These are phyloP conservation scores for Talaromyces thailandensis DNA, from an alignment of 495 filamentous ascomycete genomes.

Conservation along the genomic window DNA sequence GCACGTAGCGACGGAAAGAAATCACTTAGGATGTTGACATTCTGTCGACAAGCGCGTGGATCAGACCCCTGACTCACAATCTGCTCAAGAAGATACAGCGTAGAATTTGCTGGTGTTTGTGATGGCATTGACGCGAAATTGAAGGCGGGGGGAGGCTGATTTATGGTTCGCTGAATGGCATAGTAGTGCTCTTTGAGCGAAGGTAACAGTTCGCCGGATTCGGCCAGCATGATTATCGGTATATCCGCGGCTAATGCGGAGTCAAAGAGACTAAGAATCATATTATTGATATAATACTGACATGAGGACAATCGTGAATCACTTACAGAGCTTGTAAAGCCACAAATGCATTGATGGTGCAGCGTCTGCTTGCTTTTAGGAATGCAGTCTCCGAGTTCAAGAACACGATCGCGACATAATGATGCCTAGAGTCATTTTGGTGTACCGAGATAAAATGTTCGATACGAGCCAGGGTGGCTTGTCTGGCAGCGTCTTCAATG, in stretches of 20 bases:
- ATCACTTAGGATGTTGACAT: conserved; percentile 40
- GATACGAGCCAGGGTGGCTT: conserved; percentile 29
- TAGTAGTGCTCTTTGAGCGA: conserved; percentile 19
- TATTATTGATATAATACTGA: background rate
- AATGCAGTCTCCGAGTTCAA: conserved; percentile 29
- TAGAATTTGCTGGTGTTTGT: conserved; percentile 12
- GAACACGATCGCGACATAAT: conserved; percentile 40
- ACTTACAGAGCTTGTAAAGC: conserved; percentile 24
- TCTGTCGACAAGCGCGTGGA: conserved; percentile 26
- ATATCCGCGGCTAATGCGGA: conserved; percentile 7
- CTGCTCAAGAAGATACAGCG: conserved; percentile 33
- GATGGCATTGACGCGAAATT: background rate
- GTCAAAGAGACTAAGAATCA: conserved; percentile 10
- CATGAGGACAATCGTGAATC: background rate
- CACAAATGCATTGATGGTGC: conserved; percentile 16
- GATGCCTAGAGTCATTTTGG: conserved; percentile 19
- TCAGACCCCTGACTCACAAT: conserved; percentile 22
- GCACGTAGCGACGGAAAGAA: conserved; percentile 36
- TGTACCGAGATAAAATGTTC: conserved; percentile 36
- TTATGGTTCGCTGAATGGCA: background rate
- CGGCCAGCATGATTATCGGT: conserved; percentile 26
- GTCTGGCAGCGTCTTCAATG: conserved; percentile 17
- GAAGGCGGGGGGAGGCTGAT: background rate
- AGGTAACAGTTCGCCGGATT: conserved; percentile 16
- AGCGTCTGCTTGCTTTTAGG: conserved; percentile 9